These are phyloP conservation scores for Dalbergia oliveri DNA, from an alignment of 306 rosid genomes.

Conservation along the genomic window DNA sequence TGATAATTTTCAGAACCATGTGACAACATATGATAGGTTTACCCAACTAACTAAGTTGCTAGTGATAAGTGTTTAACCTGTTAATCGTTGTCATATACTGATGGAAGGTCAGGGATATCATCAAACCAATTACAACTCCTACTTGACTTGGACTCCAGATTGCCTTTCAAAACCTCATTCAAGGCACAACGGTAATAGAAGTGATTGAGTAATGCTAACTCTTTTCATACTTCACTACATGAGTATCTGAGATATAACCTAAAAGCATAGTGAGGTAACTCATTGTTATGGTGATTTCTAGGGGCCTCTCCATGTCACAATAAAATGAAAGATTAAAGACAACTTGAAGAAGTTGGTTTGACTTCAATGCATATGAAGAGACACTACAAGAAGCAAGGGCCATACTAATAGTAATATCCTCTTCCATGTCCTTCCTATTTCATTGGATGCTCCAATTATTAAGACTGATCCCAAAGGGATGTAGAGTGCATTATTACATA, in stretches of 20 bases:
- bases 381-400: background rate
- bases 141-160: conserved; percentile 56
- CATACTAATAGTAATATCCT: conserved; percentile 5
- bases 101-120: no score
- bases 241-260: conserved; percentile 62
- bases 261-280: conserved; percentile 75
- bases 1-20: no score
- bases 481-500: background rate
- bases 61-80: no score
- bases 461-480: conserved; percentile 38
- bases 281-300: conserved; percentile 63
- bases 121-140: conserved; percentile 50
- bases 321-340: background rate
- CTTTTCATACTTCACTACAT: conserved; percentile 46
- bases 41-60: no score
- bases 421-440: conserved; percentile 64
- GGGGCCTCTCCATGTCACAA: no score
- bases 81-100: no score
- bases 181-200: background rate
- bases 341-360: background rate
- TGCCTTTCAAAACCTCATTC: background rate
- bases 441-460: conserved; percentile 76
- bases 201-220: background rate
- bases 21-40: no score
- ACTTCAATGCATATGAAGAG: background rate